phyloP scores from a whole-genome alignment of 2,329 filamentous ascomycete genomes.

The Aureobasidium sp. region DNA sequence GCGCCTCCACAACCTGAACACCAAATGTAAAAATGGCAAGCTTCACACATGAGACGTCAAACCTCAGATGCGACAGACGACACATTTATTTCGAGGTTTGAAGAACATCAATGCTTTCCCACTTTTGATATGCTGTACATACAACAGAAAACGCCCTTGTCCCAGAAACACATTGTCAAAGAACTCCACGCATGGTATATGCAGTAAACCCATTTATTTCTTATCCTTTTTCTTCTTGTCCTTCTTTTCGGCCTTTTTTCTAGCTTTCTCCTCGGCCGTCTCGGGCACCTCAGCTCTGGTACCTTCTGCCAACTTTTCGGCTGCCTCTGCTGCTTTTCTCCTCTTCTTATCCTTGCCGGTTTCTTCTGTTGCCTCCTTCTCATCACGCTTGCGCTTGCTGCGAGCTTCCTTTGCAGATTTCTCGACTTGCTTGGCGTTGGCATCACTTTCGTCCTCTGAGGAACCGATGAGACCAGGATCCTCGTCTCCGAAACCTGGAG shows the following conservation, averaged over 20 bases:
- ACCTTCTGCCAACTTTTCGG: conserved; percentile 11
- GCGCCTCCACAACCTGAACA: no score
- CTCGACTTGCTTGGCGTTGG: conserved; percentile 14
- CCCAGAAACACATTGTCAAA: neutral
- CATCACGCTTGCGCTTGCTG: conserved; percentile 32
- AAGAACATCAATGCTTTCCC: neutral
- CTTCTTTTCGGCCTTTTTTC: conserved; percentile 26
- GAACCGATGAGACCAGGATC: conserved; percentile 34
- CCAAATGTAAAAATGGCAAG: no score
- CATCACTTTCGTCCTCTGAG: conserved; percentile 33
- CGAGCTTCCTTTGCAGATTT: conserved; percentile 15
- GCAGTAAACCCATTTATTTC: neutral
- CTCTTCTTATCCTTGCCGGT: conserved; percentile 33
- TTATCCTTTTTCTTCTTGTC: conserved; percentile 21
- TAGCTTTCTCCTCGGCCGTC: conserved; percentile 27
- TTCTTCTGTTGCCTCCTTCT: conserved; percentile 21
- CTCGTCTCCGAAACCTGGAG: conserved; percentile 49
- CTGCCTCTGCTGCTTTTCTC: conserved; percentile 21
- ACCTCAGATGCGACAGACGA: no score
- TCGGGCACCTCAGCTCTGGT: conserved; percentile 14
- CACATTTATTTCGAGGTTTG: no score
- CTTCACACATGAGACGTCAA: no score
- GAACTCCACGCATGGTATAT: neutral
- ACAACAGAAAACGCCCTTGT: neutral
- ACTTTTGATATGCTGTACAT: conserved; percentile 2